A percentile compares a stretch with the other conserved stretches of the same genome.
Conservation (phyloP, 2,329 filamentous ascomycete genomes). For the Penicillium corylophilum region DNA sequence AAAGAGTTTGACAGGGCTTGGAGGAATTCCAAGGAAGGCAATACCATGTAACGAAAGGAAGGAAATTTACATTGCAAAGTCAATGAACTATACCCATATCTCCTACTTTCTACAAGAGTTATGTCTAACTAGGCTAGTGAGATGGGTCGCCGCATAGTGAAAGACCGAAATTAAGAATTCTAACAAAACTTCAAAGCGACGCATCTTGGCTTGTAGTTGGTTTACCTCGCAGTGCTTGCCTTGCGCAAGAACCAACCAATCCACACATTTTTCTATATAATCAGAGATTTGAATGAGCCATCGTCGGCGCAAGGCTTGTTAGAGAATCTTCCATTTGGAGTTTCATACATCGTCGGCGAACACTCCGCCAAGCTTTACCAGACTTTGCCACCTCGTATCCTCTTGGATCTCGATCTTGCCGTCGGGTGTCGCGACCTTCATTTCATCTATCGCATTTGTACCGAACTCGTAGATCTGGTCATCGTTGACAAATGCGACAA, state of each 20-base stretch:
- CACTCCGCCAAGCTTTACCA: conserved; percentile 18
- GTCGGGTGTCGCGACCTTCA: conserved; percentile 37
- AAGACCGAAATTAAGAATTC: neutral
- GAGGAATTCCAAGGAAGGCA: conserved; percentile 20
- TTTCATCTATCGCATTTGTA: conserved; percentile 35
- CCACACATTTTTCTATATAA: too few relatives aligned
- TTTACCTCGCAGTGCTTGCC: too few relatives aligned
- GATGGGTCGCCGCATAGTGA: neutral
- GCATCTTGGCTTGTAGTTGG: too few relatives aligned
- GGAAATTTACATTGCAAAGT: conserved; percentile 3
- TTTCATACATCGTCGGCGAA: conserved; percentile 10
- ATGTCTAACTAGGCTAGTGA: conserved; percentile 3
- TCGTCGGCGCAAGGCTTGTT: too few relatives aligned
- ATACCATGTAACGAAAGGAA: conserved; percentile 21
- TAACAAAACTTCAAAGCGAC: neutral
- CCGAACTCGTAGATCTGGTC: conserved; percentile 33
- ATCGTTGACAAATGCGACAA: conserved; percentile 41
- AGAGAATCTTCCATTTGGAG: too few relatives aligned
- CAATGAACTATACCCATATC: conserved; percentile 5
- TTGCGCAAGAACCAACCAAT: too few relatives aligned
- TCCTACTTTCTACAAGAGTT: neutral
- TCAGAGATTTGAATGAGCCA: too few relatives aligned
- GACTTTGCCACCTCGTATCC: conserved; percentile 35
- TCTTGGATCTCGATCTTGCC: conserved; percentile 34
- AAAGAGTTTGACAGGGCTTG: conserved; percentile 19